Conservation (phyloP, 2,329 filamentous ascomycete species). For the Stachybotrys echinatus region DNA sequence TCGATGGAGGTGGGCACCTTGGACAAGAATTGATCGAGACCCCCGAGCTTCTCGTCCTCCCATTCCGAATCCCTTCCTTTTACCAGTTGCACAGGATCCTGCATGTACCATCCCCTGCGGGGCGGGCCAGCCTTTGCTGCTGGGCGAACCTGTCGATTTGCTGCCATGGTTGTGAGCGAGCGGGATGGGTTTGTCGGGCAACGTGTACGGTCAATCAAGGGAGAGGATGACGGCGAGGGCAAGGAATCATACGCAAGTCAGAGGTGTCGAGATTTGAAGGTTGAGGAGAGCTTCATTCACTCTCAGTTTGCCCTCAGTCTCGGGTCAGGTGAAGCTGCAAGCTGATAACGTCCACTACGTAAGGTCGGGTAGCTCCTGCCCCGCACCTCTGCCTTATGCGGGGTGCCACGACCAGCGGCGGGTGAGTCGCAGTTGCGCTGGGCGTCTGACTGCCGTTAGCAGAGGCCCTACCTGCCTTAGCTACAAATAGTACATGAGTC, state of each 20-base stretch:
- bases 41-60: conserved; percentile 4
- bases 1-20: conserved; percentile 63
- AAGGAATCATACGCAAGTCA: too few relatives aligned
- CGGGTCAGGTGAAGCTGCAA: background rate
- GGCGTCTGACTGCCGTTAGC: background rate
- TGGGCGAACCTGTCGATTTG: background rate
- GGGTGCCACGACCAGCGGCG: background rate
- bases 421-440: too few relatives aligned
- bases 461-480: too few relatives aligned
- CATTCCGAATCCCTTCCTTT: background rate
- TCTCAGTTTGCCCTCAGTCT: background rate
- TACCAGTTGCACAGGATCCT: background rate
- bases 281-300: background rate
- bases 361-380: background rate
- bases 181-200: background rate
- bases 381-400: background rate
- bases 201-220: background rate
- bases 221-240: background rate
- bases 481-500: too few relatives aligned
- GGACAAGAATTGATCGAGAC: conserved; percentile 1
- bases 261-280: too few relatives aligned
- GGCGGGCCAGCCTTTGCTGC: background rate
- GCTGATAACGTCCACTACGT: too few relatives aligned
- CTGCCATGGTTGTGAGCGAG: background rate
- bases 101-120: background rate